phyloP scores from a whole-genome alignment of 805 yeast genomes.

The Yarrowia keelungensis region DNA sequence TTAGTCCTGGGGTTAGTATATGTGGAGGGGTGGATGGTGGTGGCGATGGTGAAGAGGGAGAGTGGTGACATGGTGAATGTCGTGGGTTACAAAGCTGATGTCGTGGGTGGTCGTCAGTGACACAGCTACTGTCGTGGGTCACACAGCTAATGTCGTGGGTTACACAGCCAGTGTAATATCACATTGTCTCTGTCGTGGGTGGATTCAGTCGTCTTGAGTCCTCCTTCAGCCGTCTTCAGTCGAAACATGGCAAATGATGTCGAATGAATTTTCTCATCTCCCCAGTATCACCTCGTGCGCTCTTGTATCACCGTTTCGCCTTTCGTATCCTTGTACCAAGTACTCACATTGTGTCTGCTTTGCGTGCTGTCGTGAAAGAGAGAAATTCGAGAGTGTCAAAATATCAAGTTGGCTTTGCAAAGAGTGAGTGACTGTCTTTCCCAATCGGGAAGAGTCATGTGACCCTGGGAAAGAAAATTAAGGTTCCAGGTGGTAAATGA shows the following conservation, averaged over 20 bases:
- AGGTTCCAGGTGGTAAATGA: neutral
- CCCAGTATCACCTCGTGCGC: neutral
- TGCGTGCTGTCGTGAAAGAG: slow-evolving; percentile 37
- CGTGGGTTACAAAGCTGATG: too few relatives aligned
- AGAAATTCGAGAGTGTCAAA: slow-evolving; percentile 31
- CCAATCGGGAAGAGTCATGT: slow-evolving; percentile 35
- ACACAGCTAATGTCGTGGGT: too few relatives aligned
- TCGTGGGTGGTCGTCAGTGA: too few relatives aligned
- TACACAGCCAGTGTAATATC: too few relatives aligned
- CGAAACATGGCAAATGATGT: neutral
- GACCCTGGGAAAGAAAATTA: slow-evolving; percentile 1
- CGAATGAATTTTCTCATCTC: neutral
- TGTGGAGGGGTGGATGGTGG: too few relatives aligned
- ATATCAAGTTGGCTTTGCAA: slow-evolving; percentile 24
- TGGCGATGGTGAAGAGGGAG: too few relatives aligned
- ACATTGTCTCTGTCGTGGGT: too few relatives aligned
- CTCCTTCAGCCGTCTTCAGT: neutral
- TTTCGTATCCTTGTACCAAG: slow-evolving; percentile 17
- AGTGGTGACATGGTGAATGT: neutral
- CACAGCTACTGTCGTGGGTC: too few relatives aligned
- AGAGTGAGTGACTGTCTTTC: slow-evolving; percentile 36
- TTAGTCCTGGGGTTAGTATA: slow-evolving; percentile 74
- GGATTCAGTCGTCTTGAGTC: too few relatives aligned
- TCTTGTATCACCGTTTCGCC: neutral
- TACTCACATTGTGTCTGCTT: slow-evolving; percentile 39